These are phyloP conservation scores for Bimuria novae-zelandiae DNA, from an alignment of 2,329 filamentous ascomycete genomes.

Conservation along the genomic window DNA sequence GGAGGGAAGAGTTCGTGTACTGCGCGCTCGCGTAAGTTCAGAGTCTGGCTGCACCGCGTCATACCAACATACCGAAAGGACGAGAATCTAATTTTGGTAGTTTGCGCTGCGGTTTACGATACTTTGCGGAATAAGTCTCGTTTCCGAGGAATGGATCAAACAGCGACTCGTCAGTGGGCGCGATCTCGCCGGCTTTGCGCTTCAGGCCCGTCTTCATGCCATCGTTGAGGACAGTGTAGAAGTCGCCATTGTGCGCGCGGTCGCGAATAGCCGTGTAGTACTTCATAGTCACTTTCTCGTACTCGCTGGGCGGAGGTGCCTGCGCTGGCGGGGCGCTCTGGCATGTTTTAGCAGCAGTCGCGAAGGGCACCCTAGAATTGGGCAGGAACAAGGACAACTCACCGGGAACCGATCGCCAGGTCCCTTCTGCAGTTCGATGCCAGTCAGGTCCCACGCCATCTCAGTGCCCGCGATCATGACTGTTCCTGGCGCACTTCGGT, in stretches of 20 bases:
- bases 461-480: slow-evolving; percentile 51
- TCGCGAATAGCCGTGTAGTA: slow-evolving; percentile 59
- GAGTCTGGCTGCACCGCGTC: background rate
- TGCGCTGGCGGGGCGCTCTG: slow-evolving; percentile 42
- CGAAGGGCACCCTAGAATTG: slow-evolving; percentile 3
- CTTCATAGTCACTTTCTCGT: slow-evolving; percentile 55
- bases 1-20: slow-evolving; percentile 63
- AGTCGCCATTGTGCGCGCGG: slow-evolving; percentile 62
- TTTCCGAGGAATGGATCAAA: slow-evolving; percentile 67
- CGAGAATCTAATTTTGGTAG: slow-evolving; percentile 60
- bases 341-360: slow-evolving; percentile 22
- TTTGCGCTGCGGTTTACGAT: slow-evolving; percentile 59
- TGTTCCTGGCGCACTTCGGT: slow-evolving; percentile 37
- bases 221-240: slow-evolving; percentile 61
- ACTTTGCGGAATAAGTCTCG: slow-evolving; percentile 63
- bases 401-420: slow-evolving; percentile 50
- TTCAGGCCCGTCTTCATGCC: slow-evolving; percentile 50
- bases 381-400: slow-evolving; percentile 22
- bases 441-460: slow-evolving; percentile 47
- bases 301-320: slow-evolving; percentile 45
- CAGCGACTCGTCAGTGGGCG: slow-evolving; percentile 38
- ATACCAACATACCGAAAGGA: slow-evolving; percentile 56
- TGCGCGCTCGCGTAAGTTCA: slow-evolving; percentile 30
- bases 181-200: slow-evolving; percentile 44
- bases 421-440: slow-evolving; percentile 46